These are phyloP conservation scores for Zygosaccharomyces bailii DNA, from an alignment of 805 yeast species.

Conservation along the genomic window DNA sequence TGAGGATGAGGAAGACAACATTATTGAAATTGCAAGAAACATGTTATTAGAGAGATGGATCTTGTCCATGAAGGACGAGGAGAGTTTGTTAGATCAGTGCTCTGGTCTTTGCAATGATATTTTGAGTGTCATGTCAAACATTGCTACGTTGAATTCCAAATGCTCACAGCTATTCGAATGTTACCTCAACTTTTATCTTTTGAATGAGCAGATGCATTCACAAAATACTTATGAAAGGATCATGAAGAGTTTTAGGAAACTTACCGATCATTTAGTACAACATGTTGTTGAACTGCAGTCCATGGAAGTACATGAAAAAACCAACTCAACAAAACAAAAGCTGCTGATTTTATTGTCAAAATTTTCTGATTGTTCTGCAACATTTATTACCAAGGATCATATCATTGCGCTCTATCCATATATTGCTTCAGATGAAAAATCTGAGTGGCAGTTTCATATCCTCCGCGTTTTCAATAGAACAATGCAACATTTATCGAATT, in stretches of 20 bases:
- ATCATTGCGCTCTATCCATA: slow-evolving; percentile 62
- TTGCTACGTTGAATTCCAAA: slow-evolving; percentile 39
- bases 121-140: slow-evolving; percentile 39
- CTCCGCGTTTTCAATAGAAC: slow-evolving; percentile 53
- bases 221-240: slow-evolving; percentile 10
- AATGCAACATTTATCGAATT: slow-evolving; percentile 41
- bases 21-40: slow-evolving; percentile 42
- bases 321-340: not conserved
- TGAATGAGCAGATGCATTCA: slow-evolving; percentile 31
- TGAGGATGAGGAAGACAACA: slow-evolving; percentile 67
- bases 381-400: slow-evolving; percentile 62
- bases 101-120: slow-evolving; percentile 15
- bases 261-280: slow-evolving; percentile 29
- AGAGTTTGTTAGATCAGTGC: slow-evolving; percentile 15
- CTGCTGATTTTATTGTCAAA: slow-evolving; percentile 44
- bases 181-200: slow-evolving; percentile 45
- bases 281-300: slow-evolving; percentile 29
- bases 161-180: slow-evolving; percentile 45
- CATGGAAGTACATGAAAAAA: slow-evolving; percentile 26
- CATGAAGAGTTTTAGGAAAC: slow-evolving; percentile 13
- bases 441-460: slow-evolving; percentile 43
- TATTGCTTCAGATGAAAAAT: slow-evolving; percentile 48
- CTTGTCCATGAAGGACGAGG: slow-evolving; percentile 10
- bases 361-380: slow-evolving; percentile 50
- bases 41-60: slow-evolving; percentile 42